Base-by-base conservation (phyloP, 495 filamentous ascomycete genomes). In the Hypoxylon perforatum region DNA sequence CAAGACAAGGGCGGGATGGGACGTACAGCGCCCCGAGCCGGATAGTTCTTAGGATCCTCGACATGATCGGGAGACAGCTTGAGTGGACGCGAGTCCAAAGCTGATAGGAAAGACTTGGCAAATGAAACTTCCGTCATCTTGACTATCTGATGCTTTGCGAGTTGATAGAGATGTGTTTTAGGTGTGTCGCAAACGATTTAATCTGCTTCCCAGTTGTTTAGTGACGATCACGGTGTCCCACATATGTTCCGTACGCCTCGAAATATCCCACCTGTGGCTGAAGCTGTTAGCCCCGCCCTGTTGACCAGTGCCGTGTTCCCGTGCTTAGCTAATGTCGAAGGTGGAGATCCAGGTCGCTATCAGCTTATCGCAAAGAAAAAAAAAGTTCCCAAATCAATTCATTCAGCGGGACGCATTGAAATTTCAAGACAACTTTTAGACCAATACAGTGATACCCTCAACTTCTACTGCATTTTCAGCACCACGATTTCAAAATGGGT, bases 91-190 rank as follows among this genome's bases (percentile, higher is more conserved):
- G 86, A 82, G 80, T 94, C 92, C 49, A 97, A 86, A 17, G 85
- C 82, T 17, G 90, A 81, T 66, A 99, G 89, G 80, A 94, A 97
- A 47, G 86, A 80, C 76, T 91, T 93, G 61, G 92, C 86, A 76
- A 96, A 99, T 51, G 85, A 75, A 46, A 94, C 70, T 83, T 97
- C 94, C n/a, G 92, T 85, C 92, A 96, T 96, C 39, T 45, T 85
- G 71, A 49, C 17, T 56, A 33, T 10, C 15, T 9, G 30, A 52
- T 23, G 21, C n/a, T 53, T 28, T 7, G 25, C 3, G 19, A 41
- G 25, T 1, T 63, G 25, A 39, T 36, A n/a, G 33, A 22, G 17
- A 36, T 57, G 48, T 48, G 35, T 35, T 4, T 38, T 3, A 2
- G 12, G 14, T n/a, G 30, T 41, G 57, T 67, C 33, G 25, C 35